Percentiles rank a stretch among this genome's conserved stretches.
phyloP scores from a whole-genome alignment of 2,329 filamentous ascomycete genomes.

The Cercospora beticola region DNA sequence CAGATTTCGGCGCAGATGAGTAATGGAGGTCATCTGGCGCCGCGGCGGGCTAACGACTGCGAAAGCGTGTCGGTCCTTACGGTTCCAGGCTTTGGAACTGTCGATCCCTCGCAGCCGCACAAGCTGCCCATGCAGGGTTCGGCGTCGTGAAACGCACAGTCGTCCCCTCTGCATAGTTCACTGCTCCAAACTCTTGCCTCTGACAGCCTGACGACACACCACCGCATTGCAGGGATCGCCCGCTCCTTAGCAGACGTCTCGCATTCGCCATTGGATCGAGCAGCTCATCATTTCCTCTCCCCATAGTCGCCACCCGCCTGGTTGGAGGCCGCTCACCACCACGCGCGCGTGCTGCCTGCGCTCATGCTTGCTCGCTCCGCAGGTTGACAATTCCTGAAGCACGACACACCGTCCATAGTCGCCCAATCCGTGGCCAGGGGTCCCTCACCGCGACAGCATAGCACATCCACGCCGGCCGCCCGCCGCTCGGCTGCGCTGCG shows the following conservation, averaged over 20 bases:
- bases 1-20: conserved; percentile 1
- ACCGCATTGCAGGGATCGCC: conserved; percentile 1
- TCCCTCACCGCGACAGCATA: not conserved
- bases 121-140: conserved; percentile 7
- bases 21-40: conserved; percentile 2
- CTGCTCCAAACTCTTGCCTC: conserved; percentile 6
- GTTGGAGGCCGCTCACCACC: not conserved
- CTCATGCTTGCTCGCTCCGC: not conserved
- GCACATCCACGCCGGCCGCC: not conserved
- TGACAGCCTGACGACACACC: conserved; percentile 7
- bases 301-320: not conserved
- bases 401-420: not conserved
- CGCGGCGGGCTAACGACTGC: not conserved
- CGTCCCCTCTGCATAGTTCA: not conserved
- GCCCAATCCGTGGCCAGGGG: not conserved
- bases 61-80: conserved; percentile 4
- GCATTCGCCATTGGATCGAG: not conserved
- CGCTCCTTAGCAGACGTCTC: not conserved
- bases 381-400: conserved; percentile 6
- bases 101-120: conserved; percentile 1
- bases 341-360: not conserved
- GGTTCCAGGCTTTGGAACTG: conserved; percentile 3
- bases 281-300: not conserved
- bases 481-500: not conserved
- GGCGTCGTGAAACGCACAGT: conserved; percentile 1